Evolutionary conservation across 768 basidiomycete species (phyloP).

Genomic region (Rossbeevera mucosa): DNA sequence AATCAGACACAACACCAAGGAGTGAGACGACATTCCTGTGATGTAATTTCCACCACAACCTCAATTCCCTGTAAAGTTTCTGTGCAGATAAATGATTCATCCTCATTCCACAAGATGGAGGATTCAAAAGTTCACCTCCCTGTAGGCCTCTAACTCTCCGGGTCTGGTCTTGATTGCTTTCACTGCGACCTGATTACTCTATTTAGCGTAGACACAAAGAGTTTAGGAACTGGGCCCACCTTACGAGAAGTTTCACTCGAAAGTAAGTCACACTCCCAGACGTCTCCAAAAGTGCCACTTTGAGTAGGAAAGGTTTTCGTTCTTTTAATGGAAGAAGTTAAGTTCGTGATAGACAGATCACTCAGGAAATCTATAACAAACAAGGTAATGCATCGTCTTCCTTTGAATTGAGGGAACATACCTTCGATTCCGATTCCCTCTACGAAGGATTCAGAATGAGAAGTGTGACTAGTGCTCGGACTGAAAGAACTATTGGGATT

Average conservation of each 20-base stretch:
- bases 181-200: slow-evolving; percentile 16
- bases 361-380: slow-evolving; percentile 4
- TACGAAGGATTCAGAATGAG: slow-evolving; percentile 6
- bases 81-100: background rate
- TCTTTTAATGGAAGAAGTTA: slow-evolving; percentile 4
- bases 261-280: slow-evolving; percentile 23
- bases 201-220: background rate
- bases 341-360: slow-evolving; percentile 6
- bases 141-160: background rate
- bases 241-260: background rate
- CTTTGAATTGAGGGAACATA: background rate
- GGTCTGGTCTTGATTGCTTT: slow-evolving; percentile 10
- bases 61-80: slow-evolving; percentile 30
- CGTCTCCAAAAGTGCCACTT: slow-evolving; percentile 18
- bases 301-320: slow-evolving; percentile 1
- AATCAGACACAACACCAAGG: slow-evolving; percentile 27
- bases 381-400: background rate
- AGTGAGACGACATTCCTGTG: slow-evolving; percentile 30
- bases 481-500: slow-evolving; percentile 6
- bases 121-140: slow-evolving; percentile 11
- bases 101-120: background rate
- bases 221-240: background rate
- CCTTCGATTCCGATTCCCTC: slow-evolving; percentile 9
- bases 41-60: slow-evolving; percentile 12
- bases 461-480: slow-evolving; percentile 12